Evolutionary conservation across 1,139 yeast genomes (phyloP), one percentile per base, ranked within the genome.

Genomic region (Scheffersomyces parashehatae): DNA sequence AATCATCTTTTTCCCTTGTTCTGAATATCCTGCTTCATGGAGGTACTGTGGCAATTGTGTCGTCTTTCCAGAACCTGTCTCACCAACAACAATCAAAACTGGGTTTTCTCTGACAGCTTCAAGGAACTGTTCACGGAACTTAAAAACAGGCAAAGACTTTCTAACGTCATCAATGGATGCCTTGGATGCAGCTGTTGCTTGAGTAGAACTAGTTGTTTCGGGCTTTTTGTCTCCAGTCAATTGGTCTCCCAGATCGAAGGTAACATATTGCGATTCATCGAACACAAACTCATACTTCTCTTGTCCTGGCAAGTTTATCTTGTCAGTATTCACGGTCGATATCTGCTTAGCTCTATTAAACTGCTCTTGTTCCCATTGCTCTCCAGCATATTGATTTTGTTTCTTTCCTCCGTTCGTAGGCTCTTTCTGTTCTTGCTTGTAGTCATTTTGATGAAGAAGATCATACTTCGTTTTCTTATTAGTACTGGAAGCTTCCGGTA

Each of bases 31-130:
- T 14, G 85, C 89, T 58, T 90, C 97, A 52, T 82, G 79, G 24
- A 93, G 68, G 58, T 83, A 93, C 56, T 93, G 98, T 0, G 98
- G 97, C 10, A 93, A 67, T 64, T 93, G 97, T 0, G 99, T 93
- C 0, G 99, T 93, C 56, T 93, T 93, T 54, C 99, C 99, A 0
- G 97, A 90, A 38, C 99, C 99, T 0, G 99, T 93, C 60, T 93
- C 98, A 47, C 99, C 99, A 30, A 93, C 97, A 38, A 93, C 86
- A 35, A 93, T 86, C 33, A 91, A 60, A 29, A 91, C 85, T 58
- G 89, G 96, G 55, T 87, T 80, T 12, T 77, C 65, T 15, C 63
- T 59, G 3, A 93, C 75, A 0, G 89, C 82, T 0, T 76, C 73
- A n/a, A 93, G 62, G 28, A 93, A 75, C 40, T 80, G 74, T 2